phyloP scores from a whole-genome alignment of 108 stramenopile species.

The Aurantiochytrium sp. region DNA sequence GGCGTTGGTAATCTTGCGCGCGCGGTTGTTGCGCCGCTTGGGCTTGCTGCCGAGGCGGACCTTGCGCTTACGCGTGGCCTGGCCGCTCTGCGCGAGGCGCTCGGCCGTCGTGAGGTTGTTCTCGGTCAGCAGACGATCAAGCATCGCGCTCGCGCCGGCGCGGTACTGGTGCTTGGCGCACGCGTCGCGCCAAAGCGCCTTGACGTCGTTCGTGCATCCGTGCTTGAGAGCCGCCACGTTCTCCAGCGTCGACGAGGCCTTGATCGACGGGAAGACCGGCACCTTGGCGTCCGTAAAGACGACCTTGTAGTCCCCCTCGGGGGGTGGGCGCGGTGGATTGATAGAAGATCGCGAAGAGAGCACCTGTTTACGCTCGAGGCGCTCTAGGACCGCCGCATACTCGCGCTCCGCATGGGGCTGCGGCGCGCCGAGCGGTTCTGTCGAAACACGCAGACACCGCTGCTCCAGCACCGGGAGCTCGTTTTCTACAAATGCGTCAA shows the following conservation, averaged over 20 bases:
- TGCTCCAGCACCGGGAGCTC: neutral
- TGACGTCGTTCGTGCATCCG: constrained; percentile 21
- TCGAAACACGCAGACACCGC: neutral
- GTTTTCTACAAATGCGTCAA: neutral
- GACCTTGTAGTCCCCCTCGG: neutral
- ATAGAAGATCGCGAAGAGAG: neutral
- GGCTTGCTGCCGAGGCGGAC: neutral
- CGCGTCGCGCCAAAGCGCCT: neutral
- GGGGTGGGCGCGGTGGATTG: neutral
- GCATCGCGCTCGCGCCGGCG: neutral
- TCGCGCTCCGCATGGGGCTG: neutral
- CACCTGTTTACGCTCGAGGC: neutral
- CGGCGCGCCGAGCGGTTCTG: neutral
- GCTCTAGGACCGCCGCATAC: neutral
- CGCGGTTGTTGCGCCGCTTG: neutral
- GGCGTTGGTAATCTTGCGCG: constrained; percentile 7
- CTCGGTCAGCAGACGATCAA: neutral
- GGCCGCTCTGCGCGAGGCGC: neutral
- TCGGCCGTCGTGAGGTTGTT: constrained; percentile 3
- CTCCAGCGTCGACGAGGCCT: neutral
- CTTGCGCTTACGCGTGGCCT: neutral
- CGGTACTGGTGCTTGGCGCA: neutral
- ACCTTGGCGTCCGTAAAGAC: neutral
- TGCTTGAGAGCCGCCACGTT: neutral
- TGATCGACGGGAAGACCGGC: neutral